A percentile compares a stretch with the other conserved stretches of the same genome.
Evolutionary conservation across 2,329 filamentous ascomycete genomes (phyloP).

Genomic region (Cytospora schulzeri): DNA sequence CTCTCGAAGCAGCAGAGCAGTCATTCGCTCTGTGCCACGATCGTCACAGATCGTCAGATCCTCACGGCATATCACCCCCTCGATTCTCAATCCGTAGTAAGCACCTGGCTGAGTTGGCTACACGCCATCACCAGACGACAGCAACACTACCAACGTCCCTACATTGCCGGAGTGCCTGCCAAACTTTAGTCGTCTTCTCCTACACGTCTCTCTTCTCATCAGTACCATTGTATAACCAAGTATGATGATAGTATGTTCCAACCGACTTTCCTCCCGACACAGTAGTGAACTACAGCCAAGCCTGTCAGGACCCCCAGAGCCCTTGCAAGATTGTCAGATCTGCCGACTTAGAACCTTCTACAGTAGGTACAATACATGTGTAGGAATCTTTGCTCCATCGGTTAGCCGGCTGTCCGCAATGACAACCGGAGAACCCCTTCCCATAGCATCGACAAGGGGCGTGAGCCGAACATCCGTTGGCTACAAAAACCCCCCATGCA

Average conservation of each 20-base stretch:
- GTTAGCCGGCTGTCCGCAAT: not conserved
- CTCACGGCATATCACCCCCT: not conserved
- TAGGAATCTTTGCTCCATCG: not conserved
- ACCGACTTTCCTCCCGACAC: no score
- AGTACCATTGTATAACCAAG: no score
- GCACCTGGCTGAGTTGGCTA: not conserved
- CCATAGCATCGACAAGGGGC: not conserved
- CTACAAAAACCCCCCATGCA: not conserved
- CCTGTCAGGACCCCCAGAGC: not conserved
- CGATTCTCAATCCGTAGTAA: no score
- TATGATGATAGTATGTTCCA: no score
- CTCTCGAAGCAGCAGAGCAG: not conserved
- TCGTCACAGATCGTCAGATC: not conserved
- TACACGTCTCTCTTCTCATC: no score
- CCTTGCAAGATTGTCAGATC: not conserved
- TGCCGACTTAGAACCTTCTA: not conserved
- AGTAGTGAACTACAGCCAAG: no score
- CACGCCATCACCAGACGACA: not conserved
- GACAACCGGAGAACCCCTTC: not conserved
- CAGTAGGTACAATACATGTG: not conserved
- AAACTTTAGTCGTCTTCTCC: no score
- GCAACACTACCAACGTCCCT: not conserved
- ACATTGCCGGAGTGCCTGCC: no score
- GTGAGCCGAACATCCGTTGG: not conserved
- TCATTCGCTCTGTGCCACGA: not conserved